Conservation (phyloP, 1,139 yeast genomes). For the Candida neerlandica region DNA sequence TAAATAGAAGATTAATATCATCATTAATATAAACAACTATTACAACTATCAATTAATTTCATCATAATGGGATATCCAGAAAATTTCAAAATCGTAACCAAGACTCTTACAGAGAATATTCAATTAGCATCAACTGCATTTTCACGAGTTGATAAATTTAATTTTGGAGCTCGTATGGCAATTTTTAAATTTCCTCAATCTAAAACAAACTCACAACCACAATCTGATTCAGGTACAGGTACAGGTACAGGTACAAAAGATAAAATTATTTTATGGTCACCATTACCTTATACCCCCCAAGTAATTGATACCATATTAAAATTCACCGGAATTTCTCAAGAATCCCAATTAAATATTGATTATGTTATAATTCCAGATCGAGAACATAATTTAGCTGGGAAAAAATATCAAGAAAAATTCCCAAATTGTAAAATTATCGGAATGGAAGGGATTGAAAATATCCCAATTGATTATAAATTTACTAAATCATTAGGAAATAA, state of each 20-base stretch:
- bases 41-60: background rate
- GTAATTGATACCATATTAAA: slow-evolving; percentile 42
- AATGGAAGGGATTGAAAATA: slow-evolving; percentile 40
- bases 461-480: slow-evolving; percentile 39
- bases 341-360: slow-evolving; percentile 33
- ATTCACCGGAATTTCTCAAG: slow-evolving; percentile 31
- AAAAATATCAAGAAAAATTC: slow-evolving; percentile 48
- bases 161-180: slow-evolving; percentile 67
- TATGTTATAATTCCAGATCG: slow-evolving; percentile 54
- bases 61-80: slow-evolving; percentile 34
- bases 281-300: slow-evolving; percentile 58
- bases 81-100: slow-evolving; percentile 40
- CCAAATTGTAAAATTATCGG: slow-evolving; percentile 56
- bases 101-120: slow-evolving; percentile 48
- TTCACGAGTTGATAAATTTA: slow-evolving; percentile 39
- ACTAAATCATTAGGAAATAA: slow-evolving; percentile 29
- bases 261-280: slow-evolving; percentile 56
- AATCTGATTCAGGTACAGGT: background rate
- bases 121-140: slow-evolving; percentile 55
- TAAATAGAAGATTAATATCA: no score
- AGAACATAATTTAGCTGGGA: slow-evolving; percentile 61
- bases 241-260: no score
- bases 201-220: slow-evolving; percentile 18
- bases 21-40: no score
- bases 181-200: slow-evolving; percentile 32